phyloP scores from a whole-genome alignment of 371 early-diverging fungal genomes.

The Syncephalastrum contaminatum region DNA sequence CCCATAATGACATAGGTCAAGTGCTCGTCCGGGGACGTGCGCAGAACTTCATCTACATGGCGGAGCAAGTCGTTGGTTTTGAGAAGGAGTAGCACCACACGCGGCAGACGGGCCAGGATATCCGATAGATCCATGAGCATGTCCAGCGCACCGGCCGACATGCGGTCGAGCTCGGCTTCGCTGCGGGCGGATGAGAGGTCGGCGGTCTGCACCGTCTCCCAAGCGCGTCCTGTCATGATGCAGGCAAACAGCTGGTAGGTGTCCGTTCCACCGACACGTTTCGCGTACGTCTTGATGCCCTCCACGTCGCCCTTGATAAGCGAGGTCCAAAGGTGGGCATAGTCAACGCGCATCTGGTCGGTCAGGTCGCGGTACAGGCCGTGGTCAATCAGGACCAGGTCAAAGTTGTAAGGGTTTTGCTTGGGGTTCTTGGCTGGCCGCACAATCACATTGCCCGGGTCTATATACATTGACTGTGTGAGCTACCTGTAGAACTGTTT shows the following conservation, averaged over 20 bases:
- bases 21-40: constrained; percentile 33
- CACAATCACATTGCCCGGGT: constrained; percentile 77
- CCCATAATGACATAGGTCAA: constrained; percentile 57
- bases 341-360: constrained; percentile 75
- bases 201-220: constrained; percentile 60
- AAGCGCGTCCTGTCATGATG: constrained; percentile 84
- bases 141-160: constrained; percentile 37
- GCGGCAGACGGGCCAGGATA: constrained; percentile 76
- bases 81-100: constrained; percentile 77
- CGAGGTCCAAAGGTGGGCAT: constrained; percentile 86
- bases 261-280: constrained; percentile 60
- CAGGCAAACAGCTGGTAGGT: constrained; percentile 81
- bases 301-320: constrained; percentile 77
- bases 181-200: constrained; percentile 39
- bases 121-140: constrained; percentile 73
- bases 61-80: constrained; percentile 91
- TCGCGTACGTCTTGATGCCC: constrained; percentile 58
- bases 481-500: too few relatives aligned
- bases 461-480: constrained; percentile 11
- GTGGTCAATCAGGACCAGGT: constrained; percentile 89
- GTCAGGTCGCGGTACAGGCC: constrained; percentile 87
- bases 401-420: constrained; percentile 71
- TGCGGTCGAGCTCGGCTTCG: constrained; percentile 47
- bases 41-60: constrained; percentile 49
- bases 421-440: constrained; percentile 54